Evolutionary conservation across 257 asterid species (phyloP).

Genomic region (Lavandula angustifolia): DNA sequence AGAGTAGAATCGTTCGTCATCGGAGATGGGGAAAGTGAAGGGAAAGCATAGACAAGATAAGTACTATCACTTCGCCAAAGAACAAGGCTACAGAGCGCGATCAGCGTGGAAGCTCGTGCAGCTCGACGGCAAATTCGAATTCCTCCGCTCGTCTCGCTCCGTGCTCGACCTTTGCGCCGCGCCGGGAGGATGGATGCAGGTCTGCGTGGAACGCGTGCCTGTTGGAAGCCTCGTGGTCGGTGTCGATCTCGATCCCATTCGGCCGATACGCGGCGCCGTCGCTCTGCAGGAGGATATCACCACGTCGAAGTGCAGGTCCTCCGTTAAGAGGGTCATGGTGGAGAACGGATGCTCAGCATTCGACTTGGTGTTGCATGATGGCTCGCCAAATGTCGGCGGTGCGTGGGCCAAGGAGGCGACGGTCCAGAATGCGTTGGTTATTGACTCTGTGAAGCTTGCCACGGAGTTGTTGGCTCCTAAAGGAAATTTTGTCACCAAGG

Average conservation of each 20-base stretch:
- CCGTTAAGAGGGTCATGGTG: conserved; percentile 68
- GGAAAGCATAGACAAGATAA: conserved; percentile 92
- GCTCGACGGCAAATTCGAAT: conserved; percentile 67
- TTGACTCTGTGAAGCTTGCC: conserved; percentile 90
- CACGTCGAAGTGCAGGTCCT: conserved; percentile 57
- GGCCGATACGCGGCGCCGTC: conserved; percentile 82
- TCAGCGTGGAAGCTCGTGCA: conserved; percentile 93
- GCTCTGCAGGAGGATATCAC: conserved; percentile 83
- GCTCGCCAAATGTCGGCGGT: conserved; percentile 92
- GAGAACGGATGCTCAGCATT: conserved; percentile 73
- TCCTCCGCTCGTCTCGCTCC: conserved; percentile 72
- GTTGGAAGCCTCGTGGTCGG: conserved; percentile 93
- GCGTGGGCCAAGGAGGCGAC: conserved; percentile 97
- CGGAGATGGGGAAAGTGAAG: conserved; percentile 82
- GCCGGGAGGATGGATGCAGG: conserved; percentile 99
- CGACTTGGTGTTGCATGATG: conserved; percentile 86
- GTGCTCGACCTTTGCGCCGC: conserved; percentile 98
- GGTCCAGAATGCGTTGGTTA: conserved; percentile 82
- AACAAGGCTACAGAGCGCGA: conserved; percentile 85
- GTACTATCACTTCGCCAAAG: conserved; percentile 77
- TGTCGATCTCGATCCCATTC: conserved; percentile 81
- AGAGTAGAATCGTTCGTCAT: background rate
- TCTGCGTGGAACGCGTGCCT: conserved; percentile 69
- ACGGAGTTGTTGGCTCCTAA: conserved; percentile 76
- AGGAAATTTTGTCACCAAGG: conserved; percentile 91